Evolutionary conservation across 257 asterid species (phyloP), one percentile per base, ranked within the genome.

Genomic region (Penstemon davidsonii): DNA sequence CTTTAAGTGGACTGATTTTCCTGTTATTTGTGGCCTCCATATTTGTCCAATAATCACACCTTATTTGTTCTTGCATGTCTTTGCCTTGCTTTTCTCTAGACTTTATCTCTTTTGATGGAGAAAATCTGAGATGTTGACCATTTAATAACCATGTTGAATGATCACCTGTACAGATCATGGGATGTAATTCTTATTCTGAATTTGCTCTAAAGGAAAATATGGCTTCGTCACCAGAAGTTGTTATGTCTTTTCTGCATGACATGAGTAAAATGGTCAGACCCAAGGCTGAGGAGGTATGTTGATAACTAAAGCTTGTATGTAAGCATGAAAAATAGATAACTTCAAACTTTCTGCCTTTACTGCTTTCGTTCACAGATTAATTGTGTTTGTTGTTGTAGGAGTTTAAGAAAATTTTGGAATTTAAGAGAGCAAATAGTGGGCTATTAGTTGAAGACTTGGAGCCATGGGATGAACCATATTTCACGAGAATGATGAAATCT

Each of bases 401-500:
- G 81, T 84, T 83, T 64, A 81, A 80, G 81, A 81, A 79, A 57
- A 85, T 93, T 58, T 69, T 67, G 84, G 76, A 83, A 55, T 88
- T 88, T 80, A 93, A 88, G 86, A 80, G 80, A 76, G 83, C 70
- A 53, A 84, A 62, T 63, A 54, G 36, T 62, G 85, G 84, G 43
- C 81, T 69, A 62, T 72, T 68, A 39, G 70, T 67, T 70, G 88
- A 76, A 66, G 91, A 83, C 73, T 79, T 93, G 83, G 91, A 90
- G 75, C 97, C 99, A 7, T 93, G 99, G 99, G 99, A 93, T 74
- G 97, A 88, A 85, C 78, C 96, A 64, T 88, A 90, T 78, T 88
- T 72, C 75, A 83, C 99, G 0, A 76, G 90, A 73, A 72, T 87
- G 86, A 90, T 93, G 96, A 93, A 87, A 78, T 81, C 95, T 55